Evolutionary conservation across 2,329 filamentous ascomycete species (phyloP), one percentile per base, ranked within the genome.

Genomic region (Chaetomiaceae sp.): DNA sequence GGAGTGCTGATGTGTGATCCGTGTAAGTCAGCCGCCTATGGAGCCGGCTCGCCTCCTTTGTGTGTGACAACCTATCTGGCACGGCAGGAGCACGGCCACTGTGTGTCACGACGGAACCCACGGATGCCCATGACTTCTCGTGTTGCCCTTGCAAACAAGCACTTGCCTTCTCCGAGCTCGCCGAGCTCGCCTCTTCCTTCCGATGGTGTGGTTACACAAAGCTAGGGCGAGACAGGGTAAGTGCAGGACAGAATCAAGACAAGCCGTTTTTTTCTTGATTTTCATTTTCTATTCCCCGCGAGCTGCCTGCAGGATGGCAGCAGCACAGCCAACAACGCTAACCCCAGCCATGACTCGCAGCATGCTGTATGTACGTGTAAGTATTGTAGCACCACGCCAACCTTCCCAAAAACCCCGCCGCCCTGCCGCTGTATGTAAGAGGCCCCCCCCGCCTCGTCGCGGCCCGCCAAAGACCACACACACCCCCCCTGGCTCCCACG

Each of bases 201-300:
- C 24, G 30, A 32, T 24, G 18, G 47, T 47, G 50, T 50, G 47
- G 50, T 52, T 50, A 52, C 50, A 50, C 50, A 43, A 47, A 40
- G 47, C 50, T 45, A 48, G 38, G 6, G 36, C 30, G 30, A 39
- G 38, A 29, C 26, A 22, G 45, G 45, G 29, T 43, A 18, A 18
- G 29, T 32, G 29, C 29, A n/a, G 15, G 11, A n/a, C 15, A n/a
- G 22, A 17, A 41, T 37, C 17, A 36, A 18, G 19, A 18, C 36
- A 34, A 38, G 35, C 19, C 36, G 34, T 19, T 37, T 27, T 36
- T 19, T 20, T 20, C 33, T 36, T 20, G 11, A 20, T 24, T 24
- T 35, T 12, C n/a, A n/a, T n/a, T n/a, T n/a, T n/a, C n/a, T n/a
- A 6, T 17, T 35, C 3, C 40, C 40, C 33, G 24, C 37, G 2